Conservation (phyloP, 225 moss, liverwort and hornwort species). For the Bryum argenteum region DNA sequence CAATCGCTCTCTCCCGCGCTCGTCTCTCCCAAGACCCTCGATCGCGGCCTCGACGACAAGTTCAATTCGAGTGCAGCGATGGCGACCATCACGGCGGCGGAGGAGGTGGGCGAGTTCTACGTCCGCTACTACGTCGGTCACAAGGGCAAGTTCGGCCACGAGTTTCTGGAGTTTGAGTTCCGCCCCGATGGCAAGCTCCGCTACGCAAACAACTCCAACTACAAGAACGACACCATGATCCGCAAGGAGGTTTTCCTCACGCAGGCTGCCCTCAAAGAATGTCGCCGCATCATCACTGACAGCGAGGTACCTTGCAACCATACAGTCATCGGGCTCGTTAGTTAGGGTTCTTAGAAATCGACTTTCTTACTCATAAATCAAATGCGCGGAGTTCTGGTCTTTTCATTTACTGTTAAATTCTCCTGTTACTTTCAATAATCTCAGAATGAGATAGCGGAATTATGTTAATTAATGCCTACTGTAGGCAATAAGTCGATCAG, state of each 20-base stretch:
- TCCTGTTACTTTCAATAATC: no score
- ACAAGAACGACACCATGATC: slow-evolving; percentile 77
- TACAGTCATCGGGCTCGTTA: no score
- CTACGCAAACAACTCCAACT: slow-evolving; percentile 73
- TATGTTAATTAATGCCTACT: not conserved
- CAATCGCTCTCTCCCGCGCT: not conserved
- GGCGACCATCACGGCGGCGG: slow-evolving; percentile 24
- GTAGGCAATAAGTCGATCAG: not conserved
- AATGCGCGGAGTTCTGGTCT: not conserved
- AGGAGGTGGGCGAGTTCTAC: slow-evolving; percentile 67
- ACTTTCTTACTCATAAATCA: not conserved
- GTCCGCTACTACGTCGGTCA: slow-evolving; percentile 71
- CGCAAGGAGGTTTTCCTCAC: slow-evolving; percentile 73
- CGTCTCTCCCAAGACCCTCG: not conserved
- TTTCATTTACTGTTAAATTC: no score
- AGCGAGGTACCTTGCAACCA: slow-evolving; percentile 15
- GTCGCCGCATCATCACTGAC: slow-evolving; percentile 61
- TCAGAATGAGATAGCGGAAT: not conserved
- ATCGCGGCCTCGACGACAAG: not conserved
- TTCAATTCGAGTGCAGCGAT: slow-evolving; percentile 4
- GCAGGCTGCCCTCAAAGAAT: slow-evolving; percentile 63
- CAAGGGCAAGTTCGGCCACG: slow-evolving; percentile 72
- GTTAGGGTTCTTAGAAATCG: not conserved
- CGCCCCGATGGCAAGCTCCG: slow-evolving; percentile 70
- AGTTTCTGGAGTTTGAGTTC: slow-evolving; percentile 60